Evolutionary conservation across 441 rosid species (phyloP).

Genomic region (Erysimum pusillum): DNA sequence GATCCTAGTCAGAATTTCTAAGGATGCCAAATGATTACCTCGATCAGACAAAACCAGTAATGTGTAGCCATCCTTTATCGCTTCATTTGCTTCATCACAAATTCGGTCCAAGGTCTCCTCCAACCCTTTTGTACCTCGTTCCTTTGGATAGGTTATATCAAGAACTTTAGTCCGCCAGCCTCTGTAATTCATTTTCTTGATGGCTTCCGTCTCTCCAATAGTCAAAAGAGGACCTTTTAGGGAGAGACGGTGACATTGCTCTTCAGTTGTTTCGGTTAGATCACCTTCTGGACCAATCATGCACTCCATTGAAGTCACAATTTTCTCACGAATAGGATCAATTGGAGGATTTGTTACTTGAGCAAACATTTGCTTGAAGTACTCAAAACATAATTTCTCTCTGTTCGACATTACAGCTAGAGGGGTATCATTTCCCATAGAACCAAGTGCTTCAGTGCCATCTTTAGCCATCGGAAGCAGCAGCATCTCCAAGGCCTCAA

Average conservation of each 20-base stretch:
- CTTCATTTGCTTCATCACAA: slow-evolving; percentile 88
- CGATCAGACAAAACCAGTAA: slow-evolving; percentile 95
- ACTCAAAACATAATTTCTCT: slow-evolving; percentile 92
- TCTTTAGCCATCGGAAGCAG: slow-evolving; percentile 99
- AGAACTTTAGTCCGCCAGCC: slow-evolving; percentile 95
- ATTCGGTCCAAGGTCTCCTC: slow-evolving; percentile 93
- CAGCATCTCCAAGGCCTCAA: slow-evolving; percentile 98
- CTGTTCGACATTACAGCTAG: slow-evolving; percentile 97
- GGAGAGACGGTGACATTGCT: slow-evolving; percentile 97
- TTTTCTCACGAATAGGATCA: slow-evolving; percentile 99
- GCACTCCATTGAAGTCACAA: slow-evolving; percentile 99
- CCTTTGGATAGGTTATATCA: slow-evolving; percentile 88
- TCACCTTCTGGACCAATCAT: slow-evolving; percentile 99
- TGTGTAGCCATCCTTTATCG: slow-evolving; percentile 92
- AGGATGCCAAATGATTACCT: slow-evolving; percentile 61
- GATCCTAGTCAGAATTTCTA: slow-evolving; percentile 2
- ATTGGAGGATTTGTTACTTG: slow-evolving; percentile 99
- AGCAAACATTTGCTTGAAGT: slow-evolving; percentile 99
- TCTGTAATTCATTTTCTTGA: slow-evolving; percentile 91
- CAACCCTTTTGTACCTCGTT: slow-evolving; percentile 86
- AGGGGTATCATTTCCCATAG: slow-evolving; percentile 99
- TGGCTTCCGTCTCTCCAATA: slow-evolving; percentile 85
- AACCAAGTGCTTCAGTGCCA: slow-evolving; percentile 98
- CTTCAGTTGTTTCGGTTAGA: slow-evolving; percentile 97
- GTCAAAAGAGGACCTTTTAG: slow-evolving; percentile 91